Conservation (phyloP, 1,284 basidiomycete species). For the Heliocybe sulcata region DNA sequence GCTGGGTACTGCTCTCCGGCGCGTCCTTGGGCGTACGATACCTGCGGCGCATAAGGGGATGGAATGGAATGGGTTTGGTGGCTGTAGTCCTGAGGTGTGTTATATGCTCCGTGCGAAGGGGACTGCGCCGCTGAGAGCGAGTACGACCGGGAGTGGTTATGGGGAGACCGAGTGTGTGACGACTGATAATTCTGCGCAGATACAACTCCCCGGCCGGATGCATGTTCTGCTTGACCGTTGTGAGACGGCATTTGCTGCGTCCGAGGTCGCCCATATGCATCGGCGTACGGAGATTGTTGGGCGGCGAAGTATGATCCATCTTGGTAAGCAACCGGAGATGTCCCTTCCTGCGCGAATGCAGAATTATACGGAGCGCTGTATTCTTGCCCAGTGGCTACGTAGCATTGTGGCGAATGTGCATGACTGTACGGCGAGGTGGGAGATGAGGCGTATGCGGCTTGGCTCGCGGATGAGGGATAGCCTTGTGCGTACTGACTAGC, state of each 20-base stretch:
- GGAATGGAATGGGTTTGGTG: constrained; percentile 4
- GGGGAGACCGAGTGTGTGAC: background rate
- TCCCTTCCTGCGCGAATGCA: background rate
- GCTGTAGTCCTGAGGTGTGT: background rate
- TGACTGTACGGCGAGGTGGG: background rate
- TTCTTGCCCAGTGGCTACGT: background rate
- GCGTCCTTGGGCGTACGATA: constrained; percentile 21
- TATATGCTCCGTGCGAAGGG: background rate
- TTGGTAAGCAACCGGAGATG: background rate
- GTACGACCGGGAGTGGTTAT: background rate
- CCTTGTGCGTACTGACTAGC: background rate
- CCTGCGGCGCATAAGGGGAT: constrained; percentile 17
- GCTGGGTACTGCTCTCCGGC: constrained; percentile 46
- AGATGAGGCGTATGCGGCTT: constrained; percentile 1
- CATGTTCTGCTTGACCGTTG: background rate
- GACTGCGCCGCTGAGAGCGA: background rate
- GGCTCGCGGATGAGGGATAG: background rate
- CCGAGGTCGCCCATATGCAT: background rate
- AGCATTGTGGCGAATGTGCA: background rate
- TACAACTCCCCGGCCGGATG: background rate
- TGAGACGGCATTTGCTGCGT: background rate
- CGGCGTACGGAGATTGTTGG: background rate
- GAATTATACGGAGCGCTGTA: background rate
- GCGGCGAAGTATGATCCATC: background rate
- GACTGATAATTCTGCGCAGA: background rate